These are phyloP conservation scores for Aspergillus carlsbadensis DNA, from an alignment of 495 filamentous ascomycete genomes.

Conservation along the genomic window DNA sequence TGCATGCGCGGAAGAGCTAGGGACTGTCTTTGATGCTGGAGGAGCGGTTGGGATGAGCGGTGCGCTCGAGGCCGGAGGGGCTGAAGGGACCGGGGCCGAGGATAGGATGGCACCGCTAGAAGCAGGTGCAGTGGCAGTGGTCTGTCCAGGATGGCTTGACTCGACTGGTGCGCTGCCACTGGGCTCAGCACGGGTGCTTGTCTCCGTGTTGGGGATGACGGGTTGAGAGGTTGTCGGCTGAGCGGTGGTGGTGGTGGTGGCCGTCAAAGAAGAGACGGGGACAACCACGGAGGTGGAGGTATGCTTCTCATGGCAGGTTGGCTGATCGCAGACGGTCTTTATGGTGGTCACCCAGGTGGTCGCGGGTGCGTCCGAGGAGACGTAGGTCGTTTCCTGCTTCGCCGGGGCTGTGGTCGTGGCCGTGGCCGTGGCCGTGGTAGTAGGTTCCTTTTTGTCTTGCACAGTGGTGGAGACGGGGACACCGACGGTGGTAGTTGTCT, in stretches of 20 bases:
- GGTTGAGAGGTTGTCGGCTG: neutral
- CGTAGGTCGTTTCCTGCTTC: neutral
- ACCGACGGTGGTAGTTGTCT: neutral
- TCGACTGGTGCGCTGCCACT: neutral
- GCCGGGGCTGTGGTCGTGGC: neutral
- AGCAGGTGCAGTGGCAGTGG: constrained; percentile 1
- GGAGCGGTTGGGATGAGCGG: constrained; percentile 1
- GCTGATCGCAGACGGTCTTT: constrained; percentile 1
- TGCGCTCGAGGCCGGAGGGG: neutral
- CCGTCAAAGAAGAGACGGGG: neutral
- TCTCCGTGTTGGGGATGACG: neutral
- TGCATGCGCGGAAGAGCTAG: constrained; percentile 7
- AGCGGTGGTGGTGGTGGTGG: neutral
- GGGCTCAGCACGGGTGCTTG: neutral
- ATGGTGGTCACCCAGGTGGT: constrained; percentile 1
- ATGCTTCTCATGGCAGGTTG: constrained; percentile 4
- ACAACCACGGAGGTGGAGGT: constrained; percentile 6
- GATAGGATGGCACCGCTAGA: neutral
- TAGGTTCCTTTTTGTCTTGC: neutral
- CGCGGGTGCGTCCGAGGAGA: neutral
- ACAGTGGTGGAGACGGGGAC: too few relatives aligned
- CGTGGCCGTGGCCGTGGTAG: neutral
- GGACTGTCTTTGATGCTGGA: constrained; percentile 3
- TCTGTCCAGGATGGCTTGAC: neutral
- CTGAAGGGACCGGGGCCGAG: neutral